Evolutionary conservation across 345 rosid species (phyloP).

Genomic region (Firmiana major): DNA sequence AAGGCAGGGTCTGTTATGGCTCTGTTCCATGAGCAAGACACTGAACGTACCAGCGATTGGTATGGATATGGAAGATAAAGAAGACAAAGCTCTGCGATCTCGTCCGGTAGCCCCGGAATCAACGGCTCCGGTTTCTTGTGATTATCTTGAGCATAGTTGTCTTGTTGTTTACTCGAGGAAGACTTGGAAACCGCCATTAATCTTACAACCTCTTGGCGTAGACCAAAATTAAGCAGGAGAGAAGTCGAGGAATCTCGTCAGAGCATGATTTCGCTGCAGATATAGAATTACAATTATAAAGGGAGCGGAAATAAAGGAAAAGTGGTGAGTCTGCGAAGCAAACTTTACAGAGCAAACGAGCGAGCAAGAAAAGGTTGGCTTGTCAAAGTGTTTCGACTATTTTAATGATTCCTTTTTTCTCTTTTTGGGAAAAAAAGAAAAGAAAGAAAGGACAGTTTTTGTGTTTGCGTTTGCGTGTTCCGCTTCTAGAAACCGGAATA

Average conservation of each 20-base stretch:
- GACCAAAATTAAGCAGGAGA: neutral
- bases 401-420: neutral
- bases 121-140: slow-evolving; percentile 30
- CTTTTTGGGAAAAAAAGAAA: neutral
- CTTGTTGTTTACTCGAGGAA: neutral
- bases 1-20: slow-evolving; percentile 48
- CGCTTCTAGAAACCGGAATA: slow-evolving; percentile 12
- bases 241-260: neutral
- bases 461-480: neutral
- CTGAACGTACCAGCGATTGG: slow-evolving; percentile 49
- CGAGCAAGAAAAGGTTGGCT: neutral
- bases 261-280: neutral
- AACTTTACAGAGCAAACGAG: slow-evolving; percentile 1
- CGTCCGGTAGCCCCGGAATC: slow-evolving; percentile 71
- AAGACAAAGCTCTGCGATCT: slow-evolving; percentile 61
- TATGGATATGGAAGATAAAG: slow-evolving; percentile 64
- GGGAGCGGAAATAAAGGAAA: neutral
- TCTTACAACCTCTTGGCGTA: neutral
- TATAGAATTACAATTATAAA: neutral
- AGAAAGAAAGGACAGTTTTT: neutral
- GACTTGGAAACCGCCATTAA: slow-evolving; percentile 9
- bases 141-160: neutral
- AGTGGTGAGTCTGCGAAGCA: neutral
- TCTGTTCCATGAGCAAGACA: slow-evolving; percentile 67
- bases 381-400: neutral